Evolutionary conservation across 805 yeast genomes (phyloP).

Genomic region (Hanseniaspora taiwanica): DNA sequence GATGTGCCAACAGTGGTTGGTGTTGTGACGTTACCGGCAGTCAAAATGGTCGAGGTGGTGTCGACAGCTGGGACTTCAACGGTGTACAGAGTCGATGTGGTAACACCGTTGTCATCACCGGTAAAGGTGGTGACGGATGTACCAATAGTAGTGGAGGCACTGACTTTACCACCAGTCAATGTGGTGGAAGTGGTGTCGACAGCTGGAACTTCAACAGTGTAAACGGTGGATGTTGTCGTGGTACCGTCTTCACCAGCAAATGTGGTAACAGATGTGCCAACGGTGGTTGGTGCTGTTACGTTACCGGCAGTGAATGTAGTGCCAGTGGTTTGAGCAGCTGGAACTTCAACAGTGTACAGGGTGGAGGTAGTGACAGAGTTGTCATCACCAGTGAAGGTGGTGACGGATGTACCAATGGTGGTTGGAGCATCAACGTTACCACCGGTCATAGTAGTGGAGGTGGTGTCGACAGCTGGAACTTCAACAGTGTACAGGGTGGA

Average conservation of each 20-base stretch:
- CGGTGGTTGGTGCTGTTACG: neutral
- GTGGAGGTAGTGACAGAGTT: neutral
- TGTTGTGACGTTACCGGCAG: slow-evolving; percentile 1
- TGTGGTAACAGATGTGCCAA: slow-evolving; percentile 1
- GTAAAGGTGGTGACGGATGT: slow-evolving; percentile 1
- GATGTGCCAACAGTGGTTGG: slow-evolving; percentile 1
- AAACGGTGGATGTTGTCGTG: neutral
- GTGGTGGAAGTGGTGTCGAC: neutral
- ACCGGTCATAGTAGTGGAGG: neutral
- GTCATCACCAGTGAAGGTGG: neutral
- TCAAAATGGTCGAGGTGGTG: slow-evolving; percentile 5
- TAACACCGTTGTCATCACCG: neutral
- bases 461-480: neutral
- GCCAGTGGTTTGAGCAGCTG: slow-evolving; percentile 3
- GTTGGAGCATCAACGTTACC: neutral
- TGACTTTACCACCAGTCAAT: neutral
- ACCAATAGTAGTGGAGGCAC: neutral
- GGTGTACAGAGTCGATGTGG: neutral
- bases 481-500: neutral
- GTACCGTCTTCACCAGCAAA: neutral
- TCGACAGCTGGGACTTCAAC: slow-evolving; percentile 6
- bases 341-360: slow-evolving; percentile 5
- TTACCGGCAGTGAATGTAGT: slow-evolving; percentile 5
- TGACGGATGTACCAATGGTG: neutral
- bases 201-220: neutral